A percentile compares a stretch with the other conserved stretches of the same genome.
Evolutionary conservation across 495 filamentous ascomycete genomes (phyloP).

Genomic region (Antarctomyces pellizariae): DNA sequence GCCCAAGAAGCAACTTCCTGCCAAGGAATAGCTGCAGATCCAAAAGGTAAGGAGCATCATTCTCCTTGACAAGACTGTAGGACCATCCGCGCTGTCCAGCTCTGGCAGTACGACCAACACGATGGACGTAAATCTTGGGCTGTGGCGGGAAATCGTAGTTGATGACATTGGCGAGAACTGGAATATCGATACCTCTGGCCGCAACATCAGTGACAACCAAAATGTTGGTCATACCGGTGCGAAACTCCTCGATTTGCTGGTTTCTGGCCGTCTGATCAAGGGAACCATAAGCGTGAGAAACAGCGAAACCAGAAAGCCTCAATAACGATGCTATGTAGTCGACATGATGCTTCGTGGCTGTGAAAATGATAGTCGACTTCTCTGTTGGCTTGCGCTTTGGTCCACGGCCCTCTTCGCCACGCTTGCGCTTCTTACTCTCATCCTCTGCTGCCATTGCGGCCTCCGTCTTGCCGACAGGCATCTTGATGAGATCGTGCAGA

Average conservation of each 20-base stretch:
- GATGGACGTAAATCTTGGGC: conserved; percentile 89
- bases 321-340: conserved; percentile 70
- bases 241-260: conserved; percentile 72
- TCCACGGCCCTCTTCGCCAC: conserved; percentile 23
- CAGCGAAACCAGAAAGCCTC: conserved; percentile 50
- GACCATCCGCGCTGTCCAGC: conserved; percentile 83
- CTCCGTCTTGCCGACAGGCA: conserved; percentile 55
- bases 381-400: conserved; percentile 35
- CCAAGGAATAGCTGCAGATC: conserved; percentile 91
- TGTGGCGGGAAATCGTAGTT: conserved; percentile 97
- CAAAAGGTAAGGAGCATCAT: conserved; percentile 73
- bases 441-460: conserved; percentile 23
- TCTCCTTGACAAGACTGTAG: conserved; percentile 69
- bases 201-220: conserved; percentile 96
- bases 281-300: conserved; percentile 81
- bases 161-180: conserved; percentile 85
- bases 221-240: conserved; percentile 63
- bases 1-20: conserved; percentile 49
- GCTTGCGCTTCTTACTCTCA: conserved; percentile 47
- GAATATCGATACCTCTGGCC: conserved; percentile 93
- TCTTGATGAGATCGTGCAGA: conserved; percentile 75
- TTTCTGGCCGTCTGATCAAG: conserved; percentile 83
- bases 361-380: conserved; percentile 83
- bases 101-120: conserved; percentile 84
- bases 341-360: conserved; percentile 93